Conservation (phyloP, 306 rosid species). For the Casuarina glauca region DNA sequence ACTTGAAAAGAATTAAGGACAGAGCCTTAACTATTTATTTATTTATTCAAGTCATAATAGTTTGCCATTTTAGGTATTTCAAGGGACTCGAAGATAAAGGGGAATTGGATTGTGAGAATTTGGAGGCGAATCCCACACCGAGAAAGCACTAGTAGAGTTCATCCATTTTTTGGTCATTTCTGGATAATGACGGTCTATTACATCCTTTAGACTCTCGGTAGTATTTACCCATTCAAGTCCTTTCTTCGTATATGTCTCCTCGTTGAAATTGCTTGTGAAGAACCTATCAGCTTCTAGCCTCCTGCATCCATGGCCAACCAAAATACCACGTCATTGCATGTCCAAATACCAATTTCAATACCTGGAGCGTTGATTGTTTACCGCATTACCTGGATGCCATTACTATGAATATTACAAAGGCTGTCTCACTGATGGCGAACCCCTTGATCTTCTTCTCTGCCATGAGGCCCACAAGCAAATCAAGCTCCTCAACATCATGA, state of each 20-base stretch:
- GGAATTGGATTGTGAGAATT: conserved; percentile 38
- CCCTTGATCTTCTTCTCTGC: conserved; percentile 69
- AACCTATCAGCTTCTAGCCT: conserved; percentile 64
- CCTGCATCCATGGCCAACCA: conserved; percentile 30
- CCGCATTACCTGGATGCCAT: conserved; percentile 55
- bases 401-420: conserved; percentile 48
- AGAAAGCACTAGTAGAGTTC: conserved; percentile 57
- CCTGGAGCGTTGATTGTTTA: too few relatives aligned
- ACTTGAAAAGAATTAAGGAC: too few relatives aligned
- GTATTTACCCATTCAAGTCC: conserved; percentile 62
- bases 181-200: conserved; percentile 52
- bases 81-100: conserved; percentile 41
- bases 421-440: conserved; percentile 64
- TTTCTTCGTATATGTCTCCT: conserved; percentile 48
- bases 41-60: too few relatives aligned
- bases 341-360: too few relatives aligned
- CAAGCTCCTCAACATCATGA: conserved; percentile 60
- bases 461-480: conserved; percentile 58
- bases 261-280: conserved; percentile 55
- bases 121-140: conserved; percentile 58
- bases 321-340: not conserved
- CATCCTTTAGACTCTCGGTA: conserved; percentile 58
- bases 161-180: conserved; percentile 56
- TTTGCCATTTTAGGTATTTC: too few relatives aligned
- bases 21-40: too few relatives aligned